These are phyloP conservation scores for Hypoxylon sp. DNA, from an alignment of 2,329 filamentous ascomycete species.

Conservation along the genomic window DNA sequence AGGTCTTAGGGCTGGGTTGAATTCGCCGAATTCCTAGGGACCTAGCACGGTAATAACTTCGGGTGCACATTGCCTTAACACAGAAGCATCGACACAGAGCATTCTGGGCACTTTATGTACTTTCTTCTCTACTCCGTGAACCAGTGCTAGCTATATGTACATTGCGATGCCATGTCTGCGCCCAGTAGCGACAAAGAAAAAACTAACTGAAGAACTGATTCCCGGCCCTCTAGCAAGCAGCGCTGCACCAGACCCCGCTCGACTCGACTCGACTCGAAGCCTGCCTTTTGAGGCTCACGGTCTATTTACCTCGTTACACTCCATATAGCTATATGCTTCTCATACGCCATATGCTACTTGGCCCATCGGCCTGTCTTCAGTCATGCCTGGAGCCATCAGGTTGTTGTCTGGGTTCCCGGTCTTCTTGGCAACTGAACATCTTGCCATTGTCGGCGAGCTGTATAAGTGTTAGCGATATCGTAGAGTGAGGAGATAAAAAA, in stretches of 20 bases:
- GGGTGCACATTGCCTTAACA: not conserved
- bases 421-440: slow-evolving; percentile 94
- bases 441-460: slow-evolving; percentile 97
- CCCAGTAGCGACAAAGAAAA: slow-evolving; percentile 35
- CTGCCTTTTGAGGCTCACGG: slow-evolving; percentile 16
- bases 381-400: slow-evolving; percentile 80
- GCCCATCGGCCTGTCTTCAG: slow-evolving; percentile 73
- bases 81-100: not conserved
- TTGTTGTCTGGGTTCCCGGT: slow-evolving; percentile 83
- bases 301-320: slow-evolving; percentile 42
- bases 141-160: slow-evolving; percentile 45
- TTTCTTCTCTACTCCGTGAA: slow-evolving; percentile 36
- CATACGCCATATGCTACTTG: slow-evolving; percentile 72
- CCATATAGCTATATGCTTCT: slow-evolving; percentile 34
- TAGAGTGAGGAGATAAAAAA: slow-evolving; percentile 10
- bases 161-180: slow-evolving; percentile 39
- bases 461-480: slow-evolving; percentile 33
- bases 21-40: not conserved
- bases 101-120: slow-evolving; percentile 40
- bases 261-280: slow-evolving; percentile 19
- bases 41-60: not conserved
- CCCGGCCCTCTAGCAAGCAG: slow-evolving; percentile 21
- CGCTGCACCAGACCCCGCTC: not conserved
- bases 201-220: slow-evolving; percentile 30
- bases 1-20: not conserved